These are phyloP conservation scores for Simplicillium sp. DNA, from an alignment of 2,329 filamentous ascomycete genomes.

Conservation along the genomic window DNA sequence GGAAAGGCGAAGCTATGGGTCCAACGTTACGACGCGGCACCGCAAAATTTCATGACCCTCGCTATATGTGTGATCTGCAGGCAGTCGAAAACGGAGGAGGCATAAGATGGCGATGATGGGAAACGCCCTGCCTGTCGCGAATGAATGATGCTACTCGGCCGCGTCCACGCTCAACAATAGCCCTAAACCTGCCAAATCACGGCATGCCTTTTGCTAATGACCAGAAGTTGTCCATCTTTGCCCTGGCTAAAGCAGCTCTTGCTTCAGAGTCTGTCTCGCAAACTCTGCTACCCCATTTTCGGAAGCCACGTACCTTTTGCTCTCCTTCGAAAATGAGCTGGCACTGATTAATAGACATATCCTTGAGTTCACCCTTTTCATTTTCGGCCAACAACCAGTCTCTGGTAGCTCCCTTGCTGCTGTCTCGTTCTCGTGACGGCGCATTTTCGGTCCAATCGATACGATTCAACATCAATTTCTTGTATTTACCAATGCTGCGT, in stretches of 20 bases:
- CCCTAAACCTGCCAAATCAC: neutral
- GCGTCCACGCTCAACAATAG: neutral
- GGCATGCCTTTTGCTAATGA: conserved; percentile 62
- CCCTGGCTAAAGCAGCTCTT: conserved; percentile 65
- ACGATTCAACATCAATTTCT: conserved; percentile 86
- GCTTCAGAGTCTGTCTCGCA: conserved; percentile 90
- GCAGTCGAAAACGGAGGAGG: too few species aligned
- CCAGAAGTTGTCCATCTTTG: conserved; percentile 96
- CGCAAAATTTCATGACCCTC: too few species aligned
- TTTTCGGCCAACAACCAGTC: conserved; percentile 75
- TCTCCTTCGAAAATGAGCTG: conserved; percentile 85
- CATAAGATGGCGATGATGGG: too few species aligned
- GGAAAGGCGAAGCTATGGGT: too few species aligned
- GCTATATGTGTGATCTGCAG: too few species aligned
- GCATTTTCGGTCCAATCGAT: conserved; percentile 93
- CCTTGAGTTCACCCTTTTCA: conserved; percentile 68
- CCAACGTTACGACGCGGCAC: too few species aligned
- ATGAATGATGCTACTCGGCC: too few species aligned
- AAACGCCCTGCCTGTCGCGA: too few species aligned
- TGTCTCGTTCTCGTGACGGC: conserved; percentile 52
- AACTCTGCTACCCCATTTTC: conserved; percentile 81
- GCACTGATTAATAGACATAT: conserved; percentile 75
- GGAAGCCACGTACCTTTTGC: conserved; percentile 68
- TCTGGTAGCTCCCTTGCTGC: conserved; percentile 52
- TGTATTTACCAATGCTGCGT: conserved; percentile 75